Evolutionary conservation across 208 protist species (phyloP).

Genomic region (Trichomonas vaginalis): DNA sequence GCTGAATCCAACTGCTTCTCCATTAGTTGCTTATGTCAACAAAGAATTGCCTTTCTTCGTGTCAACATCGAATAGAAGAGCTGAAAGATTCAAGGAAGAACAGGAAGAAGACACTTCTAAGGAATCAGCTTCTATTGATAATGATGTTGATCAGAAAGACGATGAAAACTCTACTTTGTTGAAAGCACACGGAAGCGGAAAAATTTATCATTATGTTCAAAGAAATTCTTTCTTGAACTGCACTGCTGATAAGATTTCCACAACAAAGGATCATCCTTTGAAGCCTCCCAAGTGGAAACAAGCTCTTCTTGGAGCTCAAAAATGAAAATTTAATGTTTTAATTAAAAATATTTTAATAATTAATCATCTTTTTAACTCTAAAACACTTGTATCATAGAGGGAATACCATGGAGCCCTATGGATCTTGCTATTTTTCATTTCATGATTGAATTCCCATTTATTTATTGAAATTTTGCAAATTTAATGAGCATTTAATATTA

Average conservation of each 20-base stretch:
- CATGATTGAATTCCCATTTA: too few species aligned
- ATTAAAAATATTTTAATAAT: neutral
- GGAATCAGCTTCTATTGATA: neutral
- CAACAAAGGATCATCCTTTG: neutral
- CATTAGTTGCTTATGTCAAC: neutral
- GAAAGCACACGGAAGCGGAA: neutral
- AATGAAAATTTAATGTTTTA: neutral
- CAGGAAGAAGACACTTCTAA: neutral
- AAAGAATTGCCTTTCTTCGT: neutral
- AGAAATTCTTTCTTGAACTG: neutral
- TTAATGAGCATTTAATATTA: too few species aligned
- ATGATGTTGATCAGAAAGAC: neutral
- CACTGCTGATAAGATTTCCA: neutral
- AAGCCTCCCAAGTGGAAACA: neutral
- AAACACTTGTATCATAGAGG: too few species aligned
- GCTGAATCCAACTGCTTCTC: neutral
- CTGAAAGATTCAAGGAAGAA: neutral
- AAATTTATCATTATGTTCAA: neutral
- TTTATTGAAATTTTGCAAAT: too few species aligned
- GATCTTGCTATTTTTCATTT: too few species aligned
- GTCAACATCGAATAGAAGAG: neutral
- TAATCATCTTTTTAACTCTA: neutral
- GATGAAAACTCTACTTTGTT: neutral
- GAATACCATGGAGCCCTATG: too few species aligned
- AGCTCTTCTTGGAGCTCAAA: neutral